Conservation (phyloP, 106 monocot species). For the Vanilla planifolia region DNA sequence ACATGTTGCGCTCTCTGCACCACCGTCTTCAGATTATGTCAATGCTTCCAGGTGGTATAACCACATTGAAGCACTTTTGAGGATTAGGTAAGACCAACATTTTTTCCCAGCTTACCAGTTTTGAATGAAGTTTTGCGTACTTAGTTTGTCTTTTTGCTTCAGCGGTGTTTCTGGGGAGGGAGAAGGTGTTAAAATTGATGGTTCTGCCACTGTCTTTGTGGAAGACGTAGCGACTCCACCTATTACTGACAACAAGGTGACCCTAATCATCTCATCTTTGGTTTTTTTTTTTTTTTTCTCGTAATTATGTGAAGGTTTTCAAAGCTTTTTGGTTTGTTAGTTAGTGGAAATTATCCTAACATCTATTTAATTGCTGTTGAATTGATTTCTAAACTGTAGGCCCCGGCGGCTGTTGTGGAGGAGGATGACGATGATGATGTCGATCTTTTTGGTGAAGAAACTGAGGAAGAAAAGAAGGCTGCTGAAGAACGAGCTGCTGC, state of each 20-base stretch:
- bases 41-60: constrained; percentile 82
- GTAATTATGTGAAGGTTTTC: not conserved
- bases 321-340: too few relatives aligned
- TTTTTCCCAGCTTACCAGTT: not conserved
- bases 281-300: not conserved
- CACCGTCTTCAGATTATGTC: constrained; percentile 48
- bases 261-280: not conserved
- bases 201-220: constrained; percentile 20
- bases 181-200: constrained; percentile 51
- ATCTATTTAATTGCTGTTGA: too few relatives aligned
- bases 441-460: constrained; percentile 94
- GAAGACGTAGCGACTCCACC: constrained; percentile 46
- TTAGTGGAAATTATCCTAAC: too few relatives aligned
- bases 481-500: constrained; percentile 74
- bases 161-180: constrained; percentile 73
- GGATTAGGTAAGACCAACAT: constrained; percentile 36
- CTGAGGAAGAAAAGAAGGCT: constrained; percentile 97
- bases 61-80: constrained; percentile 87
- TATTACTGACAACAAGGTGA: constrained; percentile 73
- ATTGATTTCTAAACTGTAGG: constrained; percentile 21
- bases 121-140: too few relatives aligned
- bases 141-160: not conserved
- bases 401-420: constrained; percentile 39
- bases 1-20: constrained; percentile 27
- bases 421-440: constrained; percentile 84